A percentile compares a stretch with the other conserved stretches of the same genome.
Conservation (phyloP, 371 early-diverging fungal genomes). For the Actinomucor elegans region DNA sequence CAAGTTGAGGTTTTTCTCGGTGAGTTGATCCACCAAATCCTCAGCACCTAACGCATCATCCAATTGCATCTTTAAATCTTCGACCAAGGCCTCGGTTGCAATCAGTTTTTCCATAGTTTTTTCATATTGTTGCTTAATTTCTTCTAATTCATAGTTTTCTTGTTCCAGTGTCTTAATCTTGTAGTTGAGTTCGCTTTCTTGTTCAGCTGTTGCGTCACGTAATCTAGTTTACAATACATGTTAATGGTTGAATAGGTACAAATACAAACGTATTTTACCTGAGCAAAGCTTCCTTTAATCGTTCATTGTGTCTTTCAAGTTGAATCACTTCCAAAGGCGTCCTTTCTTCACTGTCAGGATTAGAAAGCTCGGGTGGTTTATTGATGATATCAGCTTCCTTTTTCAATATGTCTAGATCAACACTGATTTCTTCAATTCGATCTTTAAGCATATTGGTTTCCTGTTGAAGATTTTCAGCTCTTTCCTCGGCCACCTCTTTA, state of each 20-base stretch:
- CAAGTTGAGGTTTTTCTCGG: constrained; percentile 76
- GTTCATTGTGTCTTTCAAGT: constrained; percentile 81
- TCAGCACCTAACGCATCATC: constrained; percentile 85
- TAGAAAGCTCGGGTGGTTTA: constrained; percentile 16
- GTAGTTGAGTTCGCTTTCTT: constrained; percentile 70
- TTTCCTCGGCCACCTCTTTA: constrained; percentile 92
- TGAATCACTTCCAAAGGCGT: constrained; percentile 65
- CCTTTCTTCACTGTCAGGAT: constrained; percentile 36
- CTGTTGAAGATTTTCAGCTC: constrained; percentile 73
- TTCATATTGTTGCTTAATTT: constrained; percentile 57
- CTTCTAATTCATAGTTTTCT: constrained; percentile 62
- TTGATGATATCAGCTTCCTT: constrained; percentile 58
- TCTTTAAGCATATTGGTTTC: constrained; percentile 80
- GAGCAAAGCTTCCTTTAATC: constrained; percentile 84
- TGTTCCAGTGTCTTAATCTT: constrained; percentile 69
- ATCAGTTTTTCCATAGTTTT: constrained; percentile 56
- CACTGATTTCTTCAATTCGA: constrained; percentile 76
- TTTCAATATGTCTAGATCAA: constrained; percentile 71
- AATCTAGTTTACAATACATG: constrained; percentile 45
- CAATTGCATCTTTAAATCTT: constrained; percentile 78
- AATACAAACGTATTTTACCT: constrained; percentile 32
- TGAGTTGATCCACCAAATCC: constrained; percentile 77
- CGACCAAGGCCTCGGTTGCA: constrained; percentile 68
- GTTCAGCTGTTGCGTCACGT: constrained; percentile 76
- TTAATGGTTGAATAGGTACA: neutral